Percentiles rank a stretch among this genome's conserved stretches.
Evolutionary conservation across 768 basidiomycete species (phyloP).

Genomic region (Myochromella boudieri): DNA sequence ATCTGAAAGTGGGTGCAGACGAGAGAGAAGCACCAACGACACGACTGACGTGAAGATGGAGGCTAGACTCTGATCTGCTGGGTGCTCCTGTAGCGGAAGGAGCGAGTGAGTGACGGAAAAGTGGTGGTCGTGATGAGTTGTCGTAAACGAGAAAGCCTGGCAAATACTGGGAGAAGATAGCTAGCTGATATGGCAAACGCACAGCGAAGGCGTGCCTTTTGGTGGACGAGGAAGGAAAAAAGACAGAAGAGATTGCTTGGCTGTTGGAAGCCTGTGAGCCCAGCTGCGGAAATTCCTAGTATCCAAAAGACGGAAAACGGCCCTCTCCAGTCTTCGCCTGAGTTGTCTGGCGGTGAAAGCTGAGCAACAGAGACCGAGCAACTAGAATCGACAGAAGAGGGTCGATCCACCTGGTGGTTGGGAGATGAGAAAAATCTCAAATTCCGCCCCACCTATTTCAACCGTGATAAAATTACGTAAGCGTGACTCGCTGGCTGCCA

Average conservation of each 20-base stretch:
- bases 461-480: conserved; percentile 15
- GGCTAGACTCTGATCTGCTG: conserved; percentile 40
- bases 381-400: conserved; percentile 47
- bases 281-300: conserved; percentile 27
- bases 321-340: conserved; percentile 45
- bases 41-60: conserved; percentile 39
- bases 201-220: conserved; percentile 96
- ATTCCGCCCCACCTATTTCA: conserved; percentile 20
- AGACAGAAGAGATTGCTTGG: conserved; percentile 31
- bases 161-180: conserved; percentile 25
- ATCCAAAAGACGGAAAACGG: conserved; percentile 27
- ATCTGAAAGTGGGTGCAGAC: conserved; percentile 57
- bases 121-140: conserved; percentile 60
- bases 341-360: conserved; percentile 33
- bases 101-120: conserved; percentile 34
- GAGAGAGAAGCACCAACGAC: conserved; percentile 44
- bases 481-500: conserved; percentile 10
- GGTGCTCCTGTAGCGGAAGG: conserved; percentile 37
- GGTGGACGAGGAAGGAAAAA: conserved; percentile 30
- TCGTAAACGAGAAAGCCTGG: conserved; percentile 55
- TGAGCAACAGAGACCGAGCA: conserved; percentile 39
- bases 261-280: conserved; percentile 28
- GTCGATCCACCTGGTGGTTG: conserved; percentile 50
- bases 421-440: conserved; percentile 27
- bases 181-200: conserved; percentile 65